Evolutionary conservation across 768 basidiomycete genomes (phyloP).

Genomic region (Neoboletus magnificus): DNA sequence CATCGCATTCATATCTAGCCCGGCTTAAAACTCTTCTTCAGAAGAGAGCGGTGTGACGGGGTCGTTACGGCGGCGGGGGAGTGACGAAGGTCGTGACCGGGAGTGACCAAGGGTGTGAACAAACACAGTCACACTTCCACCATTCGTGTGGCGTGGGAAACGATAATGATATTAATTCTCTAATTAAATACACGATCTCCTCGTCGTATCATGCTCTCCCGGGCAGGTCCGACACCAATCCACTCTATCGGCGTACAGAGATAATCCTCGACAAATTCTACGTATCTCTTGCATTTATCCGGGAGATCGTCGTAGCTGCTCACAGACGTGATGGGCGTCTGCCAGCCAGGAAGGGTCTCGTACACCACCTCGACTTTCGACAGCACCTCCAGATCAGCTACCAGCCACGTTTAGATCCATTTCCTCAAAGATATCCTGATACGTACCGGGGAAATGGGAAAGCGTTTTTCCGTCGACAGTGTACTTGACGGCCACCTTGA

Average conservation of each 20-base stretch:
- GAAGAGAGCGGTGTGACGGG: constrained; percentile 29
- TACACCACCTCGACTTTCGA: constrained; percentile 82
- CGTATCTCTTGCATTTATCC: constrained; percentile 78
- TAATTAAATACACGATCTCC: constrained; percentile 20
- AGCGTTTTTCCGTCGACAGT: constrained; percentile 72
- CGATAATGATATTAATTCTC: neutral
- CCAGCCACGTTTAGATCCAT: neutral
- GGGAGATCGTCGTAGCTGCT: constrained; percentile 74
- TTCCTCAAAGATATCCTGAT: neutral
- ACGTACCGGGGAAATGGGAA: constrained; percentile 81
- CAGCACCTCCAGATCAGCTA: constrained; percentile 84
- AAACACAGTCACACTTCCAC: constrained; percentile 21
- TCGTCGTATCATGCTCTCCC: constrained; percentile 69
- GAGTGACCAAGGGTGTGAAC: constrained; percentile 26
- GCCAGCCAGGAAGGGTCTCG: constrained; percentile 89
- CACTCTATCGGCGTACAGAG: constrained; percentile 76
- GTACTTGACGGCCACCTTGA: constrained; percentile 87
- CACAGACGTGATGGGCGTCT: constrained; percentile 63
- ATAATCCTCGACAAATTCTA: constrained; percentile 80
- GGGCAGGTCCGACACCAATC: constrained; percentile 89
- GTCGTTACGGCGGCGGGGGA: constrained; percentile 33
- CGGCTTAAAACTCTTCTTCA: constrained; percentile 10
- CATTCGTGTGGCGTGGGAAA: constrained; percentile 25
- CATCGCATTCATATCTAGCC: constrained; percentile 31
- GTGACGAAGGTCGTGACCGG: constrained; percentile 35